These are phyloP conservation scores for Apiospora rasikravindrae DNA, from an alignment of 2,329 filamentous ascomycete genomes.

Conservation along the genomic window DNA sequence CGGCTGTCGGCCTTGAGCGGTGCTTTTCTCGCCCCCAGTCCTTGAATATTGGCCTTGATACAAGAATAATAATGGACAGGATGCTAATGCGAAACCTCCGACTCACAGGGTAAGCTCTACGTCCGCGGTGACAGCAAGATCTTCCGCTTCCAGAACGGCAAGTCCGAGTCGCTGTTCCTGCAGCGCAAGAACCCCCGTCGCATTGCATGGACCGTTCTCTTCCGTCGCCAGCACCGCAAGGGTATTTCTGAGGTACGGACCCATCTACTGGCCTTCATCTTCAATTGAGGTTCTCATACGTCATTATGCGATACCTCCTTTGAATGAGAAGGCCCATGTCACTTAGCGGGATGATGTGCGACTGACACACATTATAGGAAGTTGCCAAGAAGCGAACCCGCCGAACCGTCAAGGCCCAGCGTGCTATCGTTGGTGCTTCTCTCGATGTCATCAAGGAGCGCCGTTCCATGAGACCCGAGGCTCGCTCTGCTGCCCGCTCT, in stretches of 20 bases:
- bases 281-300: background rate
- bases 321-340: background rate
- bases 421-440: constrained; percentile 97
- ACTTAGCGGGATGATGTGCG: background rate
- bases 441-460: constrained; percentile 99
- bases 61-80: constrained; percentile 31
- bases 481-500: constrained; percentile 86
- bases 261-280: constrained; percentile 2
- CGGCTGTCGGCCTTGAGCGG: background rate
- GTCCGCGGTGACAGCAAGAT: constrained; percentile 99
- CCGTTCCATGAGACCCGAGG: constrained; percentile 92
- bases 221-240: constrained; percentile 99
- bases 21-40: background rate
- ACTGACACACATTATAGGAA: constrained; percentile 72
- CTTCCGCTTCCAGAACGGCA: constrained; percentile 99
- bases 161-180: constrained; percentile 99
- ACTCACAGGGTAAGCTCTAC: constrained; percentile 93
- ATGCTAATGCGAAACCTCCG: constrained; percentile 23
- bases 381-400: constrained; percentile 99
- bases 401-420: constrained; percentile 97
- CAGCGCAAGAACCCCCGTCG: constrained; percentile 99
- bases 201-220: constrained; percentile 98
- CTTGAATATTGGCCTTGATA: background rate
- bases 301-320: background rate
- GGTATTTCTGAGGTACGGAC: constrained; percentile 95